These are phyloP conservation scores for Brassica juncea DNA, from an alignment of 345 rosid genomes.

Conservation along the genomic window DNA sequence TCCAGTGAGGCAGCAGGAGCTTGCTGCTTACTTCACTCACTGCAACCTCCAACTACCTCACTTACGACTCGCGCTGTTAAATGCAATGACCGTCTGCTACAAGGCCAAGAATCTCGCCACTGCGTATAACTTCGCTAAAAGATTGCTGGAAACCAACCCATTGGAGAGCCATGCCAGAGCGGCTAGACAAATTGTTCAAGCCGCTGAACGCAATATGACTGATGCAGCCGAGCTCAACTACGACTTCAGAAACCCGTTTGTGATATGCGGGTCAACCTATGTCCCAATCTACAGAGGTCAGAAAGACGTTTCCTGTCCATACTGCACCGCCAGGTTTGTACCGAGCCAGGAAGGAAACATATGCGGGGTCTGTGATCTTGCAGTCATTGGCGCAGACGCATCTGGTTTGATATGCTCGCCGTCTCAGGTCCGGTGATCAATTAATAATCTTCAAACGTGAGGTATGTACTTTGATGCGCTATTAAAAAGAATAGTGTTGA, in stretches of 20 bases:
- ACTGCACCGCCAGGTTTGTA: not conserved
- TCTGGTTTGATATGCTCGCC: not conserved
- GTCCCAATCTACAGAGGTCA: not conserved
- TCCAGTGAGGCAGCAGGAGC: not conserved
- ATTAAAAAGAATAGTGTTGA: not conserved
- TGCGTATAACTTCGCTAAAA: not conserved
- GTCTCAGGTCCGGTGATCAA: not conserved
- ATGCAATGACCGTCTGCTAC: not conserved
- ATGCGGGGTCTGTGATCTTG: not conserved
- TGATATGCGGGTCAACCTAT: not conserved
- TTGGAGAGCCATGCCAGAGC: not conserved
- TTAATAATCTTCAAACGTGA: not conserved
- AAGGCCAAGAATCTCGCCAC: not conserved
- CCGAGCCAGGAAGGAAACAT: not conserved
- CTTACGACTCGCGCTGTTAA: not conserved
- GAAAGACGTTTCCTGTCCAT: not conserved
- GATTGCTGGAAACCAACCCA: not conserved
- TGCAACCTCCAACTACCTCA: not conserved
- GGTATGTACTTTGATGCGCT: not conserved
- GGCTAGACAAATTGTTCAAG: not conserved
- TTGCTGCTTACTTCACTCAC: not conserved
- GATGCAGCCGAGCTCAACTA: not conserved
- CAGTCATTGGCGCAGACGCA: not conserved
- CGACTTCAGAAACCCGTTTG: not conserved
- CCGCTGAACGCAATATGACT: not conserved